These are phyloP conservation scores for Suillus hirtellus DNA, from an alignment of 768 basidiomycete species.

Conservation along the genomic window DNA sequence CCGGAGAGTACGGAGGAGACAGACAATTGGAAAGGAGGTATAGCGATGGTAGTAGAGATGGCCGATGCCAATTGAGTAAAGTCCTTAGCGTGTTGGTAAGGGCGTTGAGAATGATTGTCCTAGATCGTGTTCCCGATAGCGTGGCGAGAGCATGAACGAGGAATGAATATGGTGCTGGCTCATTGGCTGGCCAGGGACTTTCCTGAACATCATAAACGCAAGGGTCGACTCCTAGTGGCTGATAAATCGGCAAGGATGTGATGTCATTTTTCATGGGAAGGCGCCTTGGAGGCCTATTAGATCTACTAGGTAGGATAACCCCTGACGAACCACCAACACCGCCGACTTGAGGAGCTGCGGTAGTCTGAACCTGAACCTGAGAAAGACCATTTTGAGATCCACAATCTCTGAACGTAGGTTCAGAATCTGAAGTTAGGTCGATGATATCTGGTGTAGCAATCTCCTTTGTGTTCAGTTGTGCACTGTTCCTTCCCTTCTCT, in stretches of 20 bases:
- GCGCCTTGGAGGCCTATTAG: slow-evolving; percentile 9
- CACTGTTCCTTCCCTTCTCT: slow-evolving; percentile 8
- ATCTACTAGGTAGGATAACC: background rate
- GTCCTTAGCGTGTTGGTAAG: slow-evolving; percentile 75
- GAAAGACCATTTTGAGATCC: background rate
- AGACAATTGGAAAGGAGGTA: slow-evolving; percentile 85
- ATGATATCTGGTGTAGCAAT: background rate
- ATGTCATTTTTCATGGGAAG: slow-evolving; percentile 26
- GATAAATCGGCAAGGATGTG: slow-evolving; percentile 27
- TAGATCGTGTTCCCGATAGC: slow-evolving; percentile 68
- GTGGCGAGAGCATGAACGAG: slow-evolving; percentile 62
- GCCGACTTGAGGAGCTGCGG: background rate
- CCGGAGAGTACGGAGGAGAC: slow-evolving; percentile 67
- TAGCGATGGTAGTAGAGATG: slow-evolving; percentile 71
- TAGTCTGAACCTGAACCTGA: too few relatives aligned
- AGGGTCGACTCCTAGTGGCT: slow-evolving; percentile 46
- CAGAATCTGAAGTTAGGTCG: slow-evolving; percentile 7
- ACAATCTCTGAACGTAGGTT: background rate
- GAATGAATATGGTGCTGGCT: slow-evolving; percentile 66
- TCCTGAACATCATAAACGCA: slow-evolving; percentile 41
- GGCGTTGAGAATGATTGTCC: slow-evolving; percentile 65
- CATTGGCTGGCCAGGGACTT: slow-evolving; percentile 42
- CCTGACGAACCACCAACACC: background rate
- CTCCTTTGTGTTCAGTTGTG: background rate
- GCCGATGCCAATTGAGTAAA: slow-evolving; percentile 62